phyloP scores from a whole-genome alignment of 352 stramenopile species.

The Phytophthora europaea region DNA sequence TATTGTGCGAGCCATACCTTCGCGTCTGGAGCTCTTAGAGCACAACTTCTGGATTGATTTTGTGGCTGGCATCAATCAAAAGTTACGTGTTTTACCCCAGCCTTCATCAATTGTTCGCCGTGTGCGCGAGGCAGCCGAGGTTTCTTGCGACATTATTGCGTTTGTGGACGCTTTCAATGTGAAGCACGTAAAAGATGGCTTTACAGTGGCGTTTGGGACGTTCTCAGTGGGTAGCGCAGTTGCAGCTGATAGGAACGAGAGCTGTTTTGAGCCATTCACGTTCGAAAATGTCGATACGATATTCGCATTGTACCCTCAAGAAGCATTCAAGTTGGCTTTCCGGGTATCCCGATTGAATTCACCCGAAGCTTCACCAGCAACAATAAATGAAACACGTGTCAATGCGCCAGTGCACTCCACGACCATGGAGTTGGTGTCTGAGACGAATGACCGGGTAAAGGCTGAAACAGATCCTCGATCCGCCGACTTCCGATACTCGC shows the following conservation, averaged over 20 bases:
- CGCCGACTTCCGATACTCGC: slow-evolving; percentile 73
- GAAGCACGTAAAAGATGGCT: slow-evolving; percentile 63
- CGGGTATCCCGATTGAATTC: slow-evolving; percentile 50
- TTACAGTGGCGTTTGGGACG: slow-evolving; percentile 67
- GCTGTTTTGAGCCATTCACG: slow-evolving; percentile 51
- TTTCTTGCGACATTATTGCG: slow-evolving; percentile 51
- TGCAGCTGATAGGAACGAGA: slow-evolving; percentile 51
- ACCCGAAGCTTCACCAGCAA: slow-evolving; percentile 1
- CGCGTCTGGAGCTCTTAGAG: slow-evolving; percentile 71
- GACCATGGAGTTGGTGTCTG: slow-evolving; percentile 1
- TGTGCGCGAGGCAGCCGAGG: slow-evolving; percentile 37
- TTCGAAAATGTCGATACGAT: slow-evolving; percentile 38
- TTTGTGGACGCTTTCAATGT: slow-evolving; percentile 72
- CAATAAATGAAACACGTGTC: slow-evolving; percentile 4
- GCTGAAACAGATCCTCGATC: slow-evolving; percentile 60
- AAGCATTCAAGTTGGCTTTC: slow-evolving; percentile 79
- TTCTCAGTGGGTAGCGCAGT: slow-evolving; percentile 48
- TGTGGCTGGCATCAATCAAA: slow-evolving; percentile 75
- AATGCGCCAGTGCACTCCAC: slow-evolving; percentile 5
- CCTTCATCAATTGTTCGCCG: slow-evolving; percentile 53
- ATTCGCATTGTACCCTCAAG: slow-evolving; percentile 46
- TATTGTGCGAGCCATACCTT: slow-evolving; percentile 77
- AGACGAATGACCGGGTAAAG: slow-evolving; percentile 33
- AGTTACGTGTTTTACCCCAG: slow-evolving; percentile 72
- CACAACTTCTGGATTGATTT: slow-evolving; percentile 91